Conservation (phyloP, 495 filamentous ascomycete species). For the Oidiodendron maius region DNA sequence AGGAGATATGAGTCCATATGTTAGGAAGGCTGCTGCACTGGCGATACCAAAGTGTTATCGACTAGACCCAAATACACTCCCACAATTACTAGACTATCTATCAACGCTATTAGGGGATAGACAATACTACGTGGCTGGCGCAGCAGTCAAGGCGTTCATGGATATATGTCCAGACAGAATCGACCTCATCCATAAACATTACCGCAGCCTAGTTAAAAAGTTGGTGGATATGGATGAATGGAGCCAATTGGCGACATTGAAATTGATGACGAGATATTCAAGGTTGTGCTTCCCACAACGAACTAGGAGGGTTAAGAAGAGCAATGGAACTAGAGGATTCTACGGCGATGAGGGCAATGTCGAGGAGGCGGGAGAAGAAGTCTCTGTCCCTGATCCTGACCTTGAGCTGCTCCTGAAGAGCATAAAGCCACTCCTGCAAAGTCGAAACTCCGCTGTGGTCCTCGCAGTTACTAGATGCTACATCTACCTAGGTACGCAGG, state of each 20-base stretch:
- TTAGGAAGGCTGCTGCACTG: constrained; percentile 86
- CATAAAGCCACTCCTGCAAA: constrained; percentile 80
- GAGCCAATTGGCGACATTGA: constrained; percentile 79
- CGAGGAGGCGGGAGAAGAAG: constrained; percentile 41
- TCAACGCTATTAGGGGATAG: constrained; percentile 73
- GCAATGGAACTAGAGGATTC: constrained; percentile 56
- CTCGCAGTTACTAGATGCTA: constrained; percentile 83
- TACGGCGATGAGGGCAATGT: constrained; percentile 64
- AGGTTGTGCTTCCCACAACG: constrained; percentile 81
- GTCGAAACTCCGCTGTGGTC: constrained; percentile 87
- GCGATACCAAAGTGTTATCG: constrained; percentile 97
- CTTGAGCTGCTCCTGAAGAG: constrained; percentile 74
- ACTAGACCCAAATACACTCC: constrained; percentile 80
- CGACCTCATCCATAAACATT: constrained; percentile 85
- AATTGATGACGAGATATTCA: constrained; percentile 76
- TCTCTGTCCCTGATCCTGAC: constrained; percentile 68
- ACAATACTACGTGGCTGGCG: constrained; percentile 91
- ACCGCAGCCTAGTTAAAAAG: constrained; percentile 76
- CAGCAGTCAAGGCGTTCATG: constrained; percentile 82
- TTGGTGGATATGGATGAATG: constrained; percentile 99
- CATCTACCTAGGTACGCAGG: constrained; percentile 69
- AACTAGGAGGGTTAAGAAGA: constrained; percentile 44
- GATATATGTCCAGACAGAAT: constrained; percentile 83
- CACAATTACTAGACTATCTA: constrained; percentile 78
- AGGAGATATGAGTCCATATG: constrained; percentile 89